Base-by-base conservation (phyloP, 2,329 filamentous ascomycete species). In the Fusarium sp. region DNA sequence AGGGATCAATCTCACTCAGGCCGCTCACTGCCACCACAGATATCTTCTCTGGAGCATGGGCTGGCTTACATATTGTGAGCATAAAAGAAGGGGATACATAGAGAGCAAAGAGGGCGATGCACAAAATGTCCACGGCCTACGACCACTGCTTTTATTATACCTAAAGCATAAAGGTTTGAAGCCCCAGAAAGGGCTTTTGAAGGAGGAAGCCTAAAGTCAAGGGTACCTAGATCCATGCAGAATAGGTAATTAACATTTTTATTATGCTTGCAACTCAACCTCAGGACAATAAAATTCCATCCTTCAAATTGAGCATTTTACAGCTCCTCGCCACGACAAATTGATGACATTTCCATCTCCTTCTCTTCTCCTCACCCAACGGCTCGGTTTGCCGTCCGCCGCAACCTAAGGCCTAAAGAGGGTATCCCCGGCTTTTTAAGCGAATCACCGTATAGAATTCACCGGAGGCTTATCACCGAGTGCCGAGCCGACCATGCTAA, bases 381-480 rank as follows among this genome's bases (percentile, higher is more conserved):
- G 51, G 53, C 25, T 64, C 40, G 64, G 52, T 24, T 62, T 64
- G 53, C 55, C 55, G 32, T 60, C 58, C 64, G 44, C 47, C 46
- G 56, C 51, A 49, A 41, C 38, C 62, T 34, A 61, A 48, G 55
- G 65, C 65, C 58, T 49, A 67, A 67, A 49, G 38, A 69, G 47
- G 49, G 46, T 52, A 53, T 48, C 48, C 70, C 64, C 56, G 65
- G 66, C 40, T 38, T 61, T 57, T 65, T 65, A 68, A 70, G 52
- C 80, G 79, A 81, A 81, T 81, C 58, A 75, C 29, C 55, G 62
- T 24, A 29, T 60, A 52, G 62, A 59, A 75, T 70, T 44, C 62
- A 30, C 61, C 64, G 67, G 68, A 54, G 45, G 48, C 71, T 76
- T 81, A 80, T 79, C 78, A 69, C 79, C 79, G 79, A 81, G 74